A percentile compares a stretch with the other conserved stretches of the same genome.
Conservation (phyloP, 371 early-diverging fungal genomes). For the Mortierella sp. region DNA sequence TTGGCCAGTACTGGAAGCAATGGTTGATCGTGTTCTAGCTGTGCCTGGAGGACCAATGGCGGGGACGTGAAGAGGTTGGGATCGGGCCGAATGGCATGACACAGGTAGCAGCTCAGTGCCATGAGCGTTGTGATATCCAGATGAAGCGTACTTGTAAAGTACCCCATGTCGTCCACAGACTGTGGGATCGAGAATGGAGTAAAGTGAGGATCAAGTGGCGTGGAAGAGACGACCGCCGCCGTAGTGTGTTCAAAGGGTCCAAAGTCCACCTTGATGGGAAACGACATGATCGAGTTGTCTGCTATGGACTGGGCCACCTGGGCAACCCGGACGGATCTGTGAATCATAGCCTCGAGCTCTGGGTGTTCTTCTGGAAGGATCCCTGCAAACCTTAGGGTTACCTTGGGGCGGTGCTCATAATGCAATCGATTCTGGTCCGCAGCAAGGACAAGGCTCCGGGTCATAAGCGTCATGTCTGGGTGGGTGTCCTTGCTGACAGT, state of each 20-base stretch:
- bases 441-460: constrained; percentile 41
- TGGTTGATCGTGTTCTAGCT: constrained; percentile 40
- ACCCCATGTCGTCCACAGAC: constrained; percentile 39
- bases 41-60: constrained; percentile 39
- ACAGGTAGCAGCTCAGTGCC: constrained; percentile 43
- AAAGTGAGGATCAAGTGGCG: constrained; percentile 15
- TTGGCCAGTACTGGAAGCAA: constrained; percentile 37
- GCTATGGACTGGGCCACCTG: constrained; percentile 21
- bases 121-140: constrained; percentile 49
- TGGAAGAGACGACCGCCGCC: constrained; percentile 1
- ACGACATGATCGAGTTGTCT: constrained; percentile 4
- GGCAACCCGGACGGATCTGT: constrained; percentile 27
- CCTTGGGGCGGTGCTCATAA: constrained; percentile 28
- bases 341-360: constrained; percentile 33
- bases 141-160: constrained; percentile 40
- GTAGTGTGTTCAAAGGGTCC: constrained; percentile 7
- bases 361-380: constrained; percentile 25
- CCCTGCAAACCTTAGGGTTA: constrained; percentile 39
- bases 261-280: constrained; percentile 22
- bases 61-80: constrained; percentile 35
- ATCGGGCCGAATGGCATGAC: constrained; percentile 36
- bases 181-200: constrained; percentile 30
- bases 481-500: constrained; percentile 49
- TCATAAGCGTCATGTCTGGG: constrained; percentile 38
- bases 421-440: constrained; percentile 49